phyloP scores from a whole-genome alignment of 2,329 filamentous ascomycete species.

The Cordyceps tenuipes region DNA sequence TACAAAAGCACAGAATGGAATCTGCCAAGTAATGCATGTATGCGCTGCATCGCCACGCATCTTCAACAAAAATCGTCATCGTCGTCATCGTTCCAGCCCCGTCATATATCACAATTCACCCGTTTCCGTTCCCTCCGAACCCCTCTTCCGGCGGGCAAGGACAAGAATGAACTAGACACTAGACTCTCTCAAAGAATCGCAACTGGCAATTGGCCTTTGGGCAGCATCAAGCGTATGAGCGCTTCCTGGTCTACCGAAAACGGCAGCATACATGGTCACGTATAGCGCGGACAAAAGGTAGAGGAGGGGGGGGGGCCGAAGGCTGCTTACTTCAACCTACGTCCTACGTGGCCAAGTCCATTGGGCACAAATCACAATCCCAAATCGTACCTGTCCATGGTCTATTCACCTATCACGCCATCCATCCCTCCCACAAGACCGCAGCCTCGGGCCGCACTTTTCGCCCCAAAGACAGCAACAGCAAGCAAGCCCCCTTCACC shows the following conservation, averaged over 20 bases:
- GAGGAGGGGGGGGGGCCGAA: too few species aligned
- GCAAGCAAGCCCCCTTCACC: too few species aligned
- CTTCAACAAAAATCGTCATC: not conserved
- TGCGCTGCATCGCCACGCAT: constrained; percentile 2
- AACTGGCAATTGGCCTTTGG: not conserved
- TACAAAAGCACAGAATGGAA: not conserved
- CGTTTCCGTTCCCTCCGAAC: not conserved
- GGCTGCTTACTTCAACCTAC: not conserved
- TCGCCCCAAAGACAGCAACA: too few species aligned
- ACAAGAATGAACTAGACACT: too few species aligned
- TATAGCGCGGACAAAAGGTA: not conserved
- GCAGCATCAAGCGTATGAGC: not conserved
- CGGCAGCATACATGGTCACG: not conserved
- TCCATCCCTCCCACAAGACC: not conserved
- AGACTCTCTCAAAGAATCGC: not conserved
- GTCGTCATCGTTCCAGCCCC: not conserved
- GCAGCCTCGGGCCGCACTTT: constrained; percentile 3
- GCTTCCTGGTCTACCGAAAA: constrained; percentile 1
- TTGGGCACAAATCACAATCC: constrained; percentile 5
- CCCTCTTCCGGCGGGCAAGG: not conserved
- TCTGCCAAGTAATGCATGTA: constrained; percentile 4
- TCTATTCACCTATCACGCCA: too few species aligned
- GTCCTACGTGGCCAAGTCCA: constrained; percentile 8
- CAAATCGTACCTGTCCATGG: too few species aligned
- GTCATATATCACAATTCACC: constrained; percentile 3